Evolutionary conservation across 2,329 filamentous ascomycete genomes (phyloP).

Genomic region (Knoxdaviesia capensis): DNA sequence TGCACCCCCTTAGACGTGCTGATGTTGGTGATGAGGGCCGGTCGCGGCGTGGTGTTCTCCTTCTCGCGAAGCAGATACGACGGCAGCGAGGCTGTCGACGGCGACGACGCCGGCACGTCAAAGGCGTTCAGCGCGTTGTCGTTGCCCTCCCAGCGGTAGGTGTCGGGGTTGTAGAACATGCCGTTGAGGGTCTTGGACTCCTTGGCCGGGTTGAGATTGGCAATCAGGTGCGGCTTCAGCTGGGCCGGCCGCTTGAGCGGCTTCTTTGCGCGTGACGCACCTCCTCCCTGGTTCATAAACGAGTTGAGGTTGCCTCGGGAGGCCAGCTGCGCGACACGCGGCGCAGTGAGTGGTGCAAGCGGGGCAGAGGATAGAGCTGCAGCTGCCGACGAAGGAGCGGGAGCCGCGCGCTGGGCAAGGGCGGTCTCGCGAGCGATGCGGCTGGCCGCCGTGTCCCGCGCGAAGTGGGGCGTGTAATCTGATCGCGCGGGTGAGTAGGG

Average conservation of each 20-base stretch:
- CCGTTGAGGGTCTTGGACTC: constrained; percentile 75
- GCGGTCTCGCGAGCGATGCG: constrained; percentile 43
- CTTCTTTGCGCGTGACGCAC: constrained; percentile 14
- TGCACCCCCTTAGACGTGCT: constrained; percentile 70
- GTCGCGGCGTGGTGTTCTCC: constrained; percentile 37
- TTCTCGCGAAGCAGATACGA: constrained; percentile 28
- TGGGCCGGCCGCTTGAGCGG: constrained; percentile 38
- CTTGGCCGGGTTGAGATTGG: constrained; percentile 55
- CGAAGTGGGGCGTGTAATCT: constrained; percentile 39
- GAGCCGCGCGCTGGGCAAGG: constrained; percentile 37
- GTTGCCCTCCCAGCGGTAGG: constrained; percentile 89
- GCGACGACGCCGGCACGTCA: constrained; percentile 39
- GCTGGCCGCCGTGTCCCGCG: constrained; percentile 44
- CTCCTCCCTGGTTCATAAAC: too few species aligned
- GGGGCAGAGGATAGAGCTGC: constrained; percentile 16
- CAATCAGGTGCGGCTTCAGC: constrained; percentile 70
- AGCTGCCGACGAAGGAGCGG: constrained; percentile 5
- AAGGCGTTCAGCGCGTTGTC: constrained; percentile 70
- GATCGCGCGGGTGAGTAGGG: constrained; percentile 35
- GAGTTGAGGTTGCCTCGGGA: constrained; percentile 25
- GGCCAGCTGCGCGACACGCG: constrained; percentile 32
- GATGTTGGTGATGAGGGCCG: constrained; percentile 82
- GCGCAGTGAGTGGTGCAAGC: constrained; percentile 32
- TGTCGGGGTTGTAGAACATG: constrained; percentile 84
- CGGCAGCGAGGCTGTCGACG: constrained; percentile 23